phyloP scores from a whole-genome alignment of 2,329 filamentous ascomycete species.

The Phialophora tarda region DNA sequence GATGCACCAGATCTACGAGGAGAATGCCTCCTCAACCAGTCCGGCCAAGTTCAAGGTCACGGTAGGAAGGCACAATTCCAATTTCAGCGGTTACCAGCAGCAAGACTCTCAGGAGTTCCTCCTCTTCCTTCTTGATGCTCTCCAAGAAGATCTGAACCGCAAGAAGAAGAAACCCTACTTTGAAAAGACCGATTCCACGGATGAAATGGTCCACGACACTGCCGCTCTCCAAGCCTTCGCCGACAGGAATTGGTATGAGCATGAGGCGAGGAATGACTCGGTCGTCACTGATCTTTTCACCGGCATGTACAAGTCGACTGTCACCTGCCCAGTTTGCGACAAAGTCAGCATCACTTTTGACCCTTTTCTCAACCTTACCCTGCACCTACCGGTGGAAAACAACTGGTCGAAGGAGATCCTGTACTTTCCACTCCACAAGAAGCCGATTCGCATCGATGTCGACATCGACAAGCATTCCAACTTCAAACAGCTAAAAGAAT shows the following conservation, averaged over 20 bases:
- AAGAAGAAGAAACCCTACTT: slow-evolving; percentile 96
- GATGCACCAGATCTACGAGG: slow-evolving; percentile 77
- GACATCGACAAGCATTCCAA: slow-evolving; percentile 75
- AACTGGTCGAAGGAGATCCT: slow-evolving; percentile 76
- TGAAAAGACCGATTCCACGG: slow-evolving; percentile 95
- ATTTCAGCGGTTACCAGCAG: slow-evolving; percentile 93
- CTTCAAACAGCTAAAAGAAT: slow-evolving; percentile 58
- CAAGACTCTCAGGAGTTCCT: slow-evolving; percentile 98
- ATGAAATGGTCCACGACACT: slow-evolving; percentile 87
- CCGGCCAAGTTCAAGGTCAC: slow-evolving; percentile 82
- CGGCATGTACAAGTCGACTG: slow-evolving; percentile 96
- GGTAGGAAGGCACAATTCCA: slow-evolving; percentile 78
- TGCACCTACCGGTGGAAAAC: slow-evolving; percentile 86
- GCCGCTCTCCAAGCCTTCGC: slow-evolving; percentile 83
- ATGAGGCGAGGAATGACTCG: slow-evolving; percentile 89
- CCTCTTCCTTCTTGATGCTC: slow-evolving; percentile 88
- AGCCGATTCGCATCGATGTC: slow-evolving; percentile 73
- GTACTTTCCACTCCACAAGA: slow-evolving; percentile 76
- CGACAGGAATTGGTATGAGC: slow-evolving; percentile 87
- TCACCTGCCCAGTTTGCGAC: slow-evolving; percentile 86
- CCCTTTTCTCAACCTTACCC: slow-evolving; percentile 90
- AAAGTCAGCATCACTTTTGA: slow-evolving; percentile 99
- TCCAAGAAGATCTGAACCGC: slow-evolving; percentile 94
- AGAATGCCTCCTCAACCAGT: slow-evolving; percentile 70
- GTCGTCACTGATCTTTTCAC: slow-evolving; percentile 95